Evolutionary conservation across 768 basidiomycete species (phyloP).

Genomic region (Botryobasidium botryosum): DNA sequence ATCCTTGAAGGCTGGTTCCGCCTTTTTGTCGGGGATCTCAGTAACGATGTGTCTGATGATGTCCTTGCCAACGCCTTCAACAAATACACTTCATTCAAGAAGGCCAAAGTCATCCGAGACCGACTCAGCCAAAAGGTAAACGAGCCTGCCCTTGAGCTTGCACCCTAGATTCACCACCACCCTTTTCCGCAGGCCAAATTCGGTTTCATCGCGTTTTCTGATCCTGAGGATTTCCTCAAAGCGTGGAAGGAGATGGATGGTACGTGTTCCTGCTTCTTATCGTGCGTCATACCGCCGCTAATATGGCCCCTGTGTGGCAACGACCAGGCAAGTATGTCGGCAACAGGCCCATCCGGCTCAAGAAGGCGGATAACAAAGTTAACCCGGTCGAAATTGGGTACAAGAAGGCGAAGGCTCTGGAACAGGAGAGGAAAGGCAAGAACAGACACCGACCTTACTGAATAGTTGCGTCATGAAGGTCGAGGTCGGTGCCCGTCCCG

Average conservation of each 20-base stretch:
- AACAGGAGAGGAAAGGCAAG: constrained; percentile 85
- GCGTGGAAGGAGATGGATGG: constrained; percentile 99
- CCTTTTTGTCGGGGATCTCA: constrained; percentile 91
- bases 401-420: constrained; percentile 78
- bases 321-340: constrained; percentile 98
- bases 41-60: constrained; percentile 95
- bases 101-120: constrained; percentile 90
- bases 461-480: not conserved
- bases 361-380: constrained; percentile 82
- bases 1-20: constrained; percentile 73
- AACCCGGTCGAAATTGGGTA: constrained; percentile 87
- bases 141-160: not conserved
- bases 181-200: constrained; percentile 67
- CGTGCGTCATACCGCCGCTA: not conserved
- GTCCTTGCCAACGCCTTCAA: constrained; percentile 85
- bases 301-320: not conserved
- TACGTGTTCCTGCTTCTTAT: constrained; percentile 22
- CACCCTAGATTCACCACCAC: not conserved
- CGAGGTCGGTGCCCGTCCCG: not conserved
- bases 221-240: constrained; percentile 94
- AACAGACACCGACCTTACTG: constrained; percentile 62
- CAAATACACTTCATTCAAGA: constrained; percentile 84
- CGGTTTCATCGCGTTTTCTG: constrained; percentile 94
- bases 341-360: constrained; percentile 89
- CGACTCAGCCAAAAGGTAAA: constrained; percentile 80